Evolutionary conservation across 129 eudicot species (phyloP), one percentile per base, ranked within the genome.

Genomic region (Dittrichia graveolens): DNA sequence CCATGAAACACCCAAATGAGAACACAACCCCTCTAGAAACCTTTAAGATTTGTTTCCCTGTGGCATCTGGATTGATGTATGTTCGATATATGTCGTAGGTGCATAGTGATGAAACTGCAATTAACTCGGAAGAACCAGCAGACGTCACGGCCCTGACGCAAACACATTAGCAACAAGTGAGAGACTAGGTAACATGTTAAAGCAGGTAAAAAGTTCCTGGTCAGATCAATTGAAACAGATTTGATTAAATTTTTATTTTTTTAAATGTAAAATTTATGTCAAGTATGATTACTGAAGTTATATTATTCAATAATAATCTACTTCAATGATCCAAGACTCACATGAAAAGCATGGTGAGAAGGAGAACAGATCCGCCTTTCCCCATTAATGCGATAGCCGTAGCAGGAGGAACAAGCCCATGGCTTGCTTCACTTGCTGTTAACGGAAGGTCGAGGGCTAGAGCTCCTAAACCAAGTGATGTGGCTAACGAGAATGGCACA

Each of bases 311-410:
- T 24, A 24, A 24, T 24, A 24, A 24, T 24, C 31, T 24, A 24
- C 1, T 24, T 24, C 31, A 24, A 24, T 2, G 31, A 24, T 24
- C 31, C 31, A 24, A 24, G 31, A 66, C 97, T 86, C 76, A 94
- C 99, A 94, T 90, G 65, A 94, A 94, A 77, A 94, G 97, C 99
- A 94, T 94, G 75, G 94, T 88, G 40, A 94, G 99, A 18, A 94
- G 96, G 68, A 94, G 91, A 81, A 94, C 83, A 4, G 99, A 86
- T 60, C 99, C 99, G 18, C 89, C 94, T 88, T 88, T 86, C 7
- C 99, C 99, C 99, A 94, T 90, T 77, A 94, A 86, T 8, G 99
- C 99, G 61, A 86, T 86, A 15, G 99, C 97, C 3, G 99, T 94
- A 35, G 99, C 99, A 13, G 99, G 85, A 57, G 99, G 99, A 60